A percentile compares a stretch with the other conserved stretches of the same genome.
Evolutionary conservation across 148 eudicot species (phyloP).

Genomic region (Mesembryanthemum crystallinum): DNA sequence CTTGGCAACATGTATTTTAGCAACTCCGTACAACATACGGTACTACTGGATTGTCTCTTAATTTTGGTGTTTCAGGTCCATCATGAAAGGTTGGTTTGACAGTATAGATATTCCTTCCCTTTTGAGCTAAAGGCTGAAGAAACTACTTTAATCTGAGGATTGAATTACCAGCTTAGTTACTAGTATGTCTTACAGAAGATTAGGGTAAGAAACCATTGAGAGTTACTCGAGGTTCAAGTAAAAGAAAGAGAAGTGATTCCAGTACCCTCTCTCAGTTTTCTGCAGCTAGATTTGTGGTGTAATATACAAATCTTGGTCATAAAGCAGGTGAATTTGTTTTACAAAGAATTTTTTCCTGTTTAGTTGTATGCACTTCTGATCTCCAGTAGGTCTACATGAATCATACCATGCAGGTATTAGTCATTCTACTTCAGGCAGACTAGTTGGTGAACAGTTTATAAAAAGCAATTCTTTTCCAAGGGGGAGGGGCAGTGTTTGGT

Average conservation of each 20-base stretch:
- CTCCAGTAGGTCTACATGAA: too few species aligned
- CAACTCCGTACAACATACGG: neutral
- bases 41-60: neutral
- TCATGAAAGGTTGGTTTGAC: too few species aligned
- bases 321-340: too few species aligned
- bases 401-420: too few species aligned
- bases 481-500: neutral
- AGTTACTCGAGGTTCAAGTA: neutral
- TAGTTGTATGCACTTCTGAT: too few species aligned
- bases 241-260: too few species aligned
- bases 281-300: too few species aligned
- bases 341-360: too few species aligned
- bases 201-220: neutral
- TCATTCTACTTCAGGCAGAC: neutral
- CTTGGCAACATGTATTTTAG: too few species aligned
- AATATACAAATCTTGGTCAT: neutral
- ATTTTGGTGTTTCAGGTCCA: neutral
- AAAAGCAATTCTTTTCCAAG: neutral
- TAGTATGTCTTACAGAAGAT: neutral
- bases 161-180: too few species aligned
- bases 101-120: neutral
- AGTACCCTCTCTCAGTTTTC: too few species aligned
- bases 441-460: neutral
- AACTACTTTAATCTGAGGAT: neutral
- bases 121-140: neutral